Evolutionary conservation across 495 filamentous ascomycete genomes (phyloP), one percentile per base, ranked within the genome.

Genomic region (Aspergillus taichungensis): DNA sequence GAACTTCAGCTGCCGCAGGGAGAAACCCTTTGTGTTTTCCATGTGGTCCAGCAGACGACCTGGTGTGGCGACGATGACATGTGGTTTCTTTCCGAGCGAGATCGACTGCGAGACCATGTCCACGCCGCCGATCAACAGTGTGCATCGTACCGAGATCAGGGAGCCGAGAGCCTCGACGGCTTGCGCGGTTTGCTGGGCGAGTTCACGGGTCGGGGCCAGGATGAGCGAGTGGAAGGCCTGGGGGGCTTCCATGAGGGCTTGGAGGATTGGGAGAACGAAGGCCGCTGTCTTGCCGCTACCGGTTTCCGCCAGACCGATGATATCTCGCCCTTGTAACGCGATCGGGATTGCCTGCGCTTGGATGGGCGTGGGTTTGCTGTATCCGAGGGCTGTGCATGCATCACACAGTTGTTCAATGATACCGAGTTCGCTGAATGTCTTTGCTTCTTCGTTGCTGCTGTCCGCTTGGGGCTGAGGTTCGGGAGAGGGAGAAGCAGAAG

Each of bases 21-120:
- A 86, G 63, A 98, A 98, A 7, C 92, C 91, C 60, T 94, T 95
- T 6, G 92, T 98, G 60, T 95, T 95, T 62, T 98, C 90, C 8
- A 96, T 69, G 60, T 98, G 92, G 54, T 98, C 92, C 3, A 96
- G 71, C 8, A 98, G 66, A 42, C 92, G 79, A 39, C 92, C 91
- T 0, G 92, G 92, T 0, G 92, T 95, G 0, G 91, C 92, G 37
- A 76, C 70, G 30, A 95, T 61, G 9, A 95, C 80, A 47, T 97
- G 91, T 3, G 91, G 91, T 46, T 88, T 90, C 74, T 94, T 95
- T 6, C 83, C 86, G 1, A 98, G 75, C 0, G 88, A 80, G 47
- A 98, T 91, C 1, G 83, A 63, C 60, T 98, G 92, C 1, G 87
- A 73, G 0, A 95, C 82, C 85, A 94, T 95, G 50, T 96, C 91